A percentile compares a stretch with the other conserved stretches of the same genome.
Conservation (phyloP, 768 basidiomycete species). For the Psilocybe sp. region DNA sequence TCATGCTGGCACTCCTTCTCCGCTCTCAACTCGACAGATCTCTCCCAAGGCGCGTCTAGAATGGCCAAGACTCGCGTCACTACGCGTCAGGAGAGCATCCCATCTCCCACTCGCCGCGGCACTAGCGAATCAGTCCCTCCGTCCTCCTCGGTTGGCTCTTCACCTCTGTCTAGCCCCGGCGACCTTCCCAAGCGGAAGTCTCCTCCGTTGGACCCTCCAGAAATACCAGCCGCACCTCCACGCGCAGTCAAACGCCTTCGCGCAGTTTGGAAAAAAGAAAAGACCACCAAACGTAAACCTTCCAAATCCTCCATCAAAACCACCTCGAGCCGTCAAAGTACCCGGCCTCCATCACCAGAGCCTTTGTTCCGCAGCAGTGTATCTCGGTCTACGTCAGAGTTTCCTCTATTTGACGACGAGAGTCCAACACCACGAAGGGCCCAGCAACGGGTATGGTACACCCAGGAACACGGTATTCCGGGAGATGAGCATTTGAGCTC, state of each 20-base stretch:
- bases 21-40: constrained; percentile 30
- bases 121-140: constrained; percentile 8
- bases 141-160: constrained; percentile 17
- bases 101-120: constrained; percentile 16
- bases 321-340: constrained; percentile 38
- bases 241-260: constrained; percentile 40
- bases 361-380: constrained; percentile 57
- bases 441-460: constrained; percentile 47
- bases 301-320: constrained; percentile 26
- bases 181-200: constrained; percentile 36
- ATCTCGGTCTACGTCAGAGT: constrained; percentile 63
- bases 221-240: constrained; percentile 17
- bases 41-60: constrained; percentile 28
- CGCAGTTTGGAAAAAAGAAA: constrained; percentile 21
- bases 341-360: constrained; percentile 43
- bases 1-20: constrained; percentile 5
- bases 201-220: constrained; percentile 12
- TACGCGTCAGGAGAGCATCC: constrained; percentile 27
- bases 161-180: constrained; percentile 18
- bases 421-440: constrained; percentile 19
- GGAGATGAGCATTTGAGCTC: constrained; percentile 57
- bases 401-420: constrained; percentile 38
- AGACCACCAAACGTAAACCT: constrained; percentile 30
- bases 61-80: constrained; percentile 25
- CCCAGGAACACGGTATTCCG: constrained; percentile 48